Base-by-base conservation (phyloP, 2,329 filamentous ascomycete genomes). In the Colletotrichum sp. region DNA sequence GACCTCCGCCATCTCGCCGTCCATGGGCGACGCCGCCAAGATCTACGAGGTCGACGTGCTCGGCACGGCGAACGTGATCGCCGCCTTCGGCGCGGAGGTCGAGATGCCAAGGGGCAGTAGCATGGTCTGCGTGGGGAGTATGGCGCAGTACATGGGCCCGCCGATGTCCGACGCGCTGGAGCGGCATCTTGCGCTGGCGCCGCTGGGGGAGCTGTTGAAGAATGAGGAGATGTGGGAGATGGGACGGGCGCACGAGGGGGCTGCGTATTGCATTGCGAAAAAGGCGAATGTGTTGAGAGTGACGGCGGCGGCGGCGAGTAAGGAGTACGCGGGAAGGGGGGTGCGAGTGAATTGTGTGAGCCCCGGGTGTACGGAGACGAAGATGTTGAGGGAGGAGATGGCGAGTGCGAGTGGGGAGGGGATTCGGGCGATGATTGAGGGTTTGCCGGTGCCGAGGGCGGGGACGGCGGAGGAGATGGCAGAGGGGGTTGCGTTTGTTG, bases 331-430 rank as follows among this genome's bases (percentile, higher is more conserved):
- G 8, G 26, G 32, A 6, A 28, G 10, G 6, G 71, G 66, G 6
- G 48, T 65, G 26, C 6, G 71, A n/a, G 71, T 73, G 30, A 70
- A 70, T 0, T 64, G 58, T 12, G 71, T 70, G 12, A 70, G 66
- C 15, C 71, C 71, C 2, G 71, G 71, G 8, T 36, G 34, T 32
- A 73, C 58, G 12, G 66, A 70, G 30, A 73, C 71, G 26, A 70
- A 64, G 8, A 73, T 70, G 71, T n/a, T 73, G 58, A 26, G 26
- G 66, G 60, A 13, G 30, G 71, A 73, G 43, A 65, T 48, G 71
- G 55, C 43, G 28, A 3, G 26, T 1, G 43, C 2, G 15, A 26
- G 26, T 2, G 66, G 56, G 13, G 56, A 62, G 6, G 58, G 18
- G n/a, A 56, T 70, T 0, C 1, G 32, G 34, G 26, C 48, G 32